Base-by-base conservation (phyloP, 1,284 basidiomycete species). In the Apiotrichum mycotoxinovorans region DNA sequence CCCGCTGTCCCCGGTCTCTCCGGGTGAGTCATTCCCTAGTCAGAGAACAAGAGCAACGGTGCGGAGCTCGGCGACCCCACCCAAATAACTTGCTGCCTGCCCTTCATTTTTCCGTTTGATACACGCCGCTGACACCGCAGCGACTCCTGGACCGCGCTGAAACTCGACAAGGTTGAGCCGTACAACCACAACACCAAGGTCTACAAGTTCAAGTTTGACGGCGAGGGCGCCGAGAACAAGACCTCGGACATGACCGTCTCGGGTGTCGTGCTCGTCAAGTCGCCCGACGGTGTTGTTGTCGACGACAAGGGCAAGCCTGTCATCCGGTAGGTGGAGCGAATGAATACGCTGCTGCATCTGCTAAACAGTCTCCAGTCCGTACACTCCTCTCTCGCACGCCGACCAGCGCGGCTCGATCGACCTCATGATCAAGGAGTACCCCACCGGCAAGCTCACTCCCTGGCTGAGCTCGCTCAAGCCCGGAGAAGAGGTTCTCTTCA, bases 111-210 rank as follows among this genome's bases (percentile, higher is more conserved):
- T 30, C 30, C 53, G 20, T 37, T 40, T 26, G n/a, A 40, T 15
- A 20, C n/a, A n/a, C 30, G 7, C 30, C 38, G 25, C 26, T 41
- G 12, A 46, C 44, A 7, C 22, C 9, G 12, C 51, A 78, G 76
- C 62, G 69, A 75, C 60, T 49, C 59, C 17, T 79, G 75, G 71
- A 62, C 63, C 17, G 65, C 75, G 26, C 73, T 97, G 77, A 87
- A 85, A 71, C 83, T 98, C 68, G 88, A 88, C 78, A 84, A 86
- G 71, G 80, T 97, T 66, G 82, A 86, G 66, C 85, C 86, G 2
- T 97, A 97, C 82, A 98, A 95, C 83, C 88, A 95, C 82, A 92
- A 95, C 79, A 86, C 89, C 7, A 80, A 88, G 35, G 83, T 83
- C 62, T 95, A 91, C 78, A 81, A 87, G 56, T 96, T 98, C 72